phyloP scores from a whole-genome alignment of 768 basidiomycete genomes.

The Podaxis sp. region DNA sequence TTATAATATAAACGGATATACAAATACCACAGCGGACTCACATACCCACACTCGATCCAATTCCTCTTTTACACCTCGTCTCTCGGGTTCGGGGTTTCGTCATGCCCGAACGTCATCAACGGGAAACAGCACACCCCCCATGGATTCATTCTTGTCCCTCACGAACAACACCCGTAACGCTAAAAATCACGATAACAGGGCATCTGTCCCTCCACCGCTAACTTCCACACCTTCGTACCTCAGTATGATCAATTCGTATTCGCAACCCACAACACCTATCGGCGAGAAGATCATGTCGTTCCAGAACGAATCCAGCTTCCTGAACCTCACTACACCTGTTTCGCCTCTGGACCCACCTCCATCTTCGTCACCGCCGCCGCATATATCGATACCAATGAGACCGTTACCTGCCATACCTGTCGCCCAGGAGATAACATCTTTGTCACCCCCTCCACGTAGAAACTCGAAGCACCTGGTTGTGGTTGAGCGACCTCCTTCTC shows the following conservation, averaged over 20 bases:
- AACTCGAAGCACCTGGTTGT: constrained; percentile 50
- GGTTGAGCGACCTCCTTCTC: constrained; percentile 24
- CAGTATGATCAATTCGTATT: constrained; percentile 12
- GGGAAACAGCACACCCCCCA: neutral
- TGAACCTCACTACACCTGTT: constrained; percentile 51
- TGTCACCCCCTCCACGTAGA: constrained; percentile 66
- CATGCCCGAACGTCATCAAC: constrained; percentile 12
- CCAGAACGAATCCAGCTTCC: constrained; percentile 60
- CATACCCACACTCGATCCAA: constrained; percentile 23
- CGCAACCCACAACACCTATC: constrained; percentile 52
- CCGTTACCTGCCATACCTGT: constrained; percentile 19
- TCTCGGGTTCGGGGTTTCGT: neutral
- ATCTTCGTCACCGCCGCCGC: constrained; percentile 14
- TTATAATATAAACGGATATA: neutral
- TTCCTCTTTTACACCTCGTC: constrained; percentile 16
- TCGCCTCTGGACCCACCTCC: constrained; percentile 37
- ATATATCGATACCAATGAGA: constrained; percentile 6
- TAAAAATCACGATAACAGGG: constrained; percentile 15
- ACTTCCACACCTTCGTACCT: constrained; percentile 15
- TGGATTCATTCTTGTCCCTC: neutral
- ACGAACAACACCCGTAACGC: constrained; percentile 15
- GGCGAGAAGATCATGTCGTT: constrained; percentile 59
- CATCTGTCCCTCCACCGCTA: constrained; percentile 12
- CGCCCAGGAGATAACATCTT: constrained; percentile 33
- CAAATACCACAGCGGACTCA: constrained; percentile 23